These are phyloP conservation scores for Canavalia ensiformis DNA, from an alignment of 306 rosid species.

Conservation along the genomic window DNA sequence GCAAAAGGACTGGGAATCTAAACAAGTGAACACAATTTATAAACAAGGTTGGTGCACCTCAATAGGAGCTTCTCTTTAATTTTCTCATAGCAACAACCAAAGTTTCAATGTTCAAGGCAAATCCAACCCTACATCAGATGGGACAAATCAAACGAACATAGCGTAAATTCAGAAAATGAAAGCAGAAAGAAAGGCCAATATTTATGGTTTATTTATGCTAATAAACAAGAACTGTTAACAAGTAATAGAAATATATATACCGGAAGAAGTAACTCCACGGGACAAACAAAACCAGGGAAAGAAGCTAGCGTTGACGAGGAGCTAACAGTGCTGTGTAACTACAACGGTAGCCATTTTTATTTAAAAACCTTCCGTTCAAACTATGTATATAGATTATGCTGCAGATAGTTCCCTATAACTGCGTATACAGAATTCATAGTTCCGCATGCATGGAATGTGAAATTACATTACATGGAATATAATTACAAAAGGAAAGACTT, in stretches of 20 bases:
- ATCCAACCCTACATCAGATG: slow-evolving; percentile 77
- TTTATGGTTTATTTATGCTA: not conserved
- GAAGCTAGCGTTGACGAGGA: slow-evolving; percentile 67
- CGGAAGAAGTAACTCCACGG: slow-evolving; percentile 74
- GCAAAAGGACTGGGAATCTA: not conserved
- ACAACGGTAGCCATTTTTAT: slow-evolving; percentile 39
- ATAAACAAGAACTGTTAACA: slow-evolving; percentile 20
- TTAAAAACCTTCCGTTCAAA: no score
- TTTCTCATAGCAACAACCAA: slow-evolving; percentile 91
- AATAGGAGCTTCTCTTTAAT: slow-evolving; percentile 80
- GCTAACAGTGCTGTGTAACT: slow-evolving; percentile 65
- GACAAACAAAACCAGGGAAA: slow-evolving; percentile 84
- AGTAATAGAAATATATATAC: slow-evolving; percentile 56
- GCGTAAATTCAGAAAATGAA: slow-evolving; percentile 34
- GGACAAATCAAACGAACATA: slow-evolving; percentile 24
- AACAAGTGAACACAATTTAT: slow-evolving; percentile 19
- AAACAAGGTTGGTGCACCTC: slow-evolving; percentile 68
- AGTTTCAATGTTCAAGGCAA: slow-evolving; percentile 96
- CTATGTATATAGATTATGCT: no score
- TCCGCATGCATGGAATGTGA: no score
- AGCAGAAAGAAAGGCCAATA: slow-evolving; percentile 23
- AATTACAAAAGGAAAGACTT: no score
- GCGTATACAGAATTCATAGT: no score
- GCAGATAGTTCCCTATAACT: no score
- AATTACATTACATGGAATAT: no score